Percentiles rank a stretch among this genome's conserved stretches.
phyloP scores from a whole-genome alignment of 805 yeast genomes.

The Metschnikowia orientalis region DNA sequence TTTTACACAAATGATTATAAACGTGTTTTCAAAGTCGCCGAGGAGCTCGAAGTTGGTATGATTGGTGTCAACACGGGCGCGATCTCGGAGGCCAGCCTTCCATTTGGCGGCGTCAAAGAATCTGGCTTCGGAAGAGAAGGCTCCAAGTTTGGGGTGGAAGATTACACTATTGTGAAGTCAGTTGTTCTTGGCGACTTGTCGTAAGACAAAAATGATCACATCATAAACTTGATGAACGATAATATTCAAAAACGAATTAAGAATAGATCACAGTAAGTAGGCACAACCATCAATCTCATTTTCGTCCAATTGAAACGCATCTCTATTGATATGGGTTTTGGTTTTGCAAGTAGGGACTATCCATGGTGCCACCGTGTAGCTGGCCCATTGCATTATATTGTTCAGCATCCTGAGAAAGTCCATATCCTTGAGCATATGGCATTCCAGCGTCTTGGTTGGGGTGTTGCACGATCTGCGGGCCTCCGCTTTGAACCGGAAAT shows the following conservation, averaged over 20 bases:
- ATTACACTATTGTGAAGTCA: conserved; percentile 63
- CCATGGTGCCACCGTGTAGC: conserved; percentile 2
- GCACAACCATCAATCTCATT: neutral
- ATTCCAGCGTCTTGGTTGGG: conserved; percentile 3
- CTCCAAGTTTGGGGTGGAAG: conserved; percentile 70
- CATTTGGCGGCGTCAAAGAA: conserved; percentile 75
- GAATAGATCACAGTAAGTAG: neutral
- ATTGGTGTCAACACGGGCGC: conserved; percentile 75
- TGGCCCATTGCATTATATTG: conserved; percentile 5
- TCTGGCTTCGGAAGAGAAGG: conserved; percentile 83
- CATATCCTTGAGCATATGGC: conserved; percentile 1
- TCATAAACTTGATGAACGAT: too few species aligned
- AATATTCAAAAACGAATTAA: neutral
- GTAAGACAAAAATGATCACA: too few species aligned
- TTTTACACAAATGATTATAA: conserved; percentile 55
- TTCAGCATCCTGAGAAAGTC: conserved; percentile 2
- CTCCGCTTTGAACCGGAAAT: conserved; percentile 1
- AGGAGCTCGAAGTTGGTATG: conserved; percentile 73
- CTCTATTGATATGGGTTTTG: too few species aligned
- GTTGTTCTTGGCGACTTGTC: conserved; percentile 43
- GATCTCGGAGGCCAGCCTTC: conserved; percentile 63
- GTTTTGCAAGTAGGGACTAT: conserved; percentile 4
- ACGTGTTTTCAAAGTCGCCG: conserved; percentile 58
- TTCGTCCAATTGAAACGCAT: too few species aligned
- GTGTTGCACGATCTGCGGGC: conserved; percentile 1